A percentile compares a stretch with the other conserved stretches of the same genome.
These are phyloP conservation scores for Irpex sp. DNA, from an alignment of 1,284 basidiomycete genomes.

Conservation along the genomic window DNA sequence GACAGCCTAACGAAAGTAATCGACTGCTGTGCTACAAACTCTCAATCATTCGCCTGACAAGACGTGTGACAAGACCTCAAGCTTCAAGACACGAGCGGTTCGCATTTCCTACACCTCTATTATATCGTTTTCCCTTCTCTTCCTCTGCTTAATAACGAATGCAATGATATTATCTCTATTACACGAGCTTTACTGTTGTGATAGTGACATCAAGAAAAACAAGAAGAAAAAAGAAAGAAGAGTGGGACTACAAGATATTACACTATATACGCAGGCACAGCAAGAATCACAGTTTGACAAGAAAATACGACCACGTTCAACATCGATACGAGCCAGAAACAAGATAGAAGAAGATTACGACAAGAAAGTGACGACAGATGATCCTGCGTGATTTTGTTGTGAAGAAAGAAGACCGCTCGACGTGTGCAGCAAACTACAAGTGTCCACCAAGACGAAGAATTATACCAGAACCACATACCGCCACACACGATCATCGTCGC, in stretches of 20 bases:
- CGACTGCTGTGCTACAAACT: not conserved
- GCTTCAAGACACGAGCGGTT: not conserved
- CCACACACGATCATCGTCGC: not conserved
- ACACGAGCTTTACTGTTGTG: not conserved
- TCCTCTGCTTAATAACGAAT: not conserved
- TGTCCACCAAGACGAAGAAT: not conserved
- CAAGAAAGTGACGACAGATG: not conserved
- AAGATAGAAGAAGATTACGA: not conserved
- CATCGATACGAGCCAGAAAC: not conserved
- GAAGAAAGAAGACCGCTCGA: slow-evolving; percentile 1
- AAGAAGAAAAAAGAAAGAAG: not conserved
- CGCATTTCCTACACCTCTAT: not conserved
- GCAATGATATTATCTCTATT: not conserved
- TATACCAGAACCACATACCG: not conserved
- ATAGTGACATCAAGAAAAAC: not conserved
- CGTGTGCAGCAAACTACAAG: not conserved
- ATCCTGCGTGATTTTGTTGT: not conserved
- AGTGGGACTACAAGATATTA: not conserved
- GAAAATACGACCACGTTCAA: not conserved
- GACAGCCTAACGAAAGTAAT: not conserved
- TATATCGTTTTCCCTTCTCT: not conserved
- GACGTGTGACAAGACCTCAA: not conserved
- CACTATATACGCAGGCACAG: not conserved
- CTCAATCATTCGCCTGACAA: not conserved
- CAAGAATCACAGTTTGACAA: not conserved